Conservation (phyloP, 306 rosid genomes). For the Cyclanthera cordifolia region DNA sequence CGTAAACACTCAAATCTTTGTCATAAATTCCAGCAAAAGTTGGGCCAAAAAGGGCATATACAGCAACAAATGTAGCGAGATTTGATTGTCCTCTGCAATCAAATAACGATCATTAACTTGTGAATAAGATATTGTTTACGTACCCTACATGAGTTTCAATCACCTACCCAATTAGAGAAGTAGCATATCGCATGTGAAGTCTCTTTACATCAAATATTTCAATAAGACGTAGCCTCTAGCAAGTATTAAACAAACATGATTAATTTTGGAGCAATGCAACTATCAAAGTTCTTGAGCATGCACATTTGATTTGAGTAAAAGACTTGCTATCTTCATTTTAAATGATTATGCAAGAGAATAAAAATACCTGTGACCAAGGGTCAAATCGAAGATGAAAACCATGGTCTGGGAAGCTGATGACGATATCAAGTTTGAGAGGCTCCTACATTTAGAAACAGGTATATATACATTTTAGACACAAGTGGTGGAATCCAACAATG, state of each 20-base stretch:
- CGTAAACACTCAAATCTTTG: slow-evolving; percentile 80
- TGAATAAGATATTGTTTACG: background rate
- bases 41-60: slow-evolving; percentile 91
- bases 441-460: slow-evolving; percentile 37
- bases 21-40: slow-evolving; percentile 87
- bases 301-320: background rate
- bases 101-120: background rate
- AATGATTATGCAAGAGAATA: background rate
- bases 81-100: slow-evolving; percentile 69
- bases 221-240: slow-evolving; percentile 85
- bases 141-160: background rate
- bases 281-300: too few relatives aligned
- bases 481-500: background rate
- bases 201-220: slow-evolving; percentile 91
- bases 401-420: slow-evolving; percentile 93
- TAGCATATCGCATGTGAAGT: slow-evolving; percentile 92
- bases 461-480: background rate
- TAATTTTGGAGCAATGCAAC: background rate
- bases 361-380: slow-evolving; percentile 89
- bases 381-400: slow-evolving; percentile 97
- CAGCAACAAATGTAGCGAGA: slow-evolving; percentile 84
- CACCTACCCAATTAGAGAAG: slow-evolving; percentile 81
- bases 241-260: slow-evolving; percentile 12
- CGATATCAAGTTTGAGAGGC: slow-evolving; percentile 73
- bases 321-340: background rate